Evolutionary conservation across 345 rosid species (phyloP).

Genomic region (Lepidium sativum): DNA sequence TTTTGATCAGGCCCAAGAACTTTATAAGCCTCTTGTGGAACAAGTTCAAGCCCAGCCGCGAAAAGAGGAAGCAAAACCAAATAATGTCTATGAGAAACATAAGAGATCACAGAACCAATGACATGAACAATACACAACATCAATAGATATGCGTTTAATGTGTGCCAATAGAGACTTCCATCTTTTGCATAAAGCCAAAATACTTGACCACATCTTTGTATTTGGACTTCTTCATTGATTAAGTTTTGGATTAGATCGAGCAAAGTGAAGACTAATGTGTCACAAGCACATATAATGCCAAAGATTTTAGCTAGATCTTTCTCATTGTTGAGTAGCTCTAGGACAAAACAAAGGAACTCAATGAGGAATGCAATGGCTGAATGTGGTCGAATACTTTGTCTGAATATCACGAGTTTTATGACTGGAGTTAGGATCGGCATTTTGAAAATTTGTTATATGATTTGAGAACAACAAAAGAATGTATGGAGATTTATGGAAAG

Average conservation of each 20-base stretch:
- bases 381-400: conserved; percentile 31
- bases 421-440: conserved; percentile 22
- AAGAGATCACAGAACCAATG: conserved; percentile 7
- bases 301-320: conserved; percentile 24
- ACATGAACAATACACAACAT: conserved; percentile 6
- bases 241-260: conserved; percentile 20
- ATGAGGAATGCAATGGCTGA: conserved; percentile 23
- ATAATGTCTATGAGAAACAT: background rate
- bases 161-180: conserved; percentile 21
- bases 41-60: conserved; percentile 18
- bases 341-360: conserved; percentile 26
- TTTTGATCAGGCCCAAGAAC: conserved; percentile 3
- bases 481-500: background rate
- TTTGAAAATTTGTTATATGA: background rate
- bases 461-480: background rate
- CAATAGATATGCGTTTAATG: conserved; percentile 4
- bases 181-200: conserved; percentile 13
- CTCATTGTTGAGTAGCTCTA: conserved; percentile 22
- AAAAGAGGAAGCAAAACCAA: conserved; percentile 22
- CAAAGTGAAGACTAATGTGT: conserved; percentile 20
- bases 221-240: conserved; percentile 3
- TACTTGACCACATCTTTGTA: conserved; percentile 11
- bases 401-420: conserved; percentile 13
- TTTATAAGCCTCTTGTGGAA: conserved; percentile 11
- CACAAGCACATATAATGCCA: conserved; percentile 21